Evolutionary conservation across 2,329 filamentous ascomycete genomes (phyloP).

Genomic region (Neoarthrinium moseri): DNA sequence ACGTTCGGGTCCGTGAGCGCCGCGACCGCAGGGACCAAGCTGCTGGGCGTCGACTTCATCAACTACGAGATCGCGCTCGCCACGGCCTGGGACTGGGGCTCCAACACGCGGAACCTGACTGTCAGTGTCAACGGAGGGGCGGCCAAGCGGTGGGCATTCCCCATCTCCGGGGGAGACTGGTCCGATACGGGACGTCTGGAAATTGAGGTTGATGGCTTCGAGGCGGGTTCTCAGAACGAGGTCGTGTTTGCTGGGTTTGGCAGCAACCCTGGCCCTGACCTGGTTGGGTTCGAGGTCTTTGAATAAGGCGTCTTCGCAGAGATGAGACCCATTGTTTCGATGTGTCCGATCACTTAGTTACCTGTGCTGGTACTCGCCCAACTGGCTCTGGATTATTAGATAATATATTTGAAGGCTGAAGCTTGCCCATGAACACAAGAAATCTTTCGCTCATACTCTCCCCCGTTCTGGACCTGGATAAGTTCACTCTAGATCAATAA

Average conservation of each 20-base stretch:
- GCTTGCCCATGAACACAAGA: no score
- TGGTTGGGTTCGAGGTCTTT: constrained; percentile 40
- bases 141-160: constrained; percentile 46
- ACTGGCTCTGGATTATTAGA: no score
- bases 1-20: constrained; percentile 32
- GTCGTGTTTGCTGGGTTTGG: constrained; percentile 31
- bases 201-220: constrained; percentile 45
- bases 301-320: no score
- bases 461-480: no score
- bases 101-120: constrained; percentile 50
- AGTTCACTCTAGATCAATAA: no score
- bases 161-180: constrained; percentile 50
- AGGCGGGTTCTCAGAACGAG: constrained; percentile 34
- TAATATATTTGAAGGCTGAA: no score
- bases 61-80: constrained; percentile 49
- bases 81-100: constrained; percentile 39
- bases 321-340: not conserved
- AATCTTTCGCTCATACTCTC: no score
- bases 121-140: constrained; percentile 42
- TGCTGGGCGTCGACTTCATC: constrained; percentile 48
- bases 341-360: not conserved
- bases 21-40: constrained; percentile 30
- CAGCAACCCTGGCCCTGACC: constrained; percentile 35
- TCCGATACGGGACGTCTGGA: constrained; percentile 44
- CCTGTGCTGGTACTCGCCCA: not conserved